Evolutionary conservation across 2,329 filamentous ascomycete genomes (phyloP).

Genomic region (Sarocladium kiliense): DNA sequence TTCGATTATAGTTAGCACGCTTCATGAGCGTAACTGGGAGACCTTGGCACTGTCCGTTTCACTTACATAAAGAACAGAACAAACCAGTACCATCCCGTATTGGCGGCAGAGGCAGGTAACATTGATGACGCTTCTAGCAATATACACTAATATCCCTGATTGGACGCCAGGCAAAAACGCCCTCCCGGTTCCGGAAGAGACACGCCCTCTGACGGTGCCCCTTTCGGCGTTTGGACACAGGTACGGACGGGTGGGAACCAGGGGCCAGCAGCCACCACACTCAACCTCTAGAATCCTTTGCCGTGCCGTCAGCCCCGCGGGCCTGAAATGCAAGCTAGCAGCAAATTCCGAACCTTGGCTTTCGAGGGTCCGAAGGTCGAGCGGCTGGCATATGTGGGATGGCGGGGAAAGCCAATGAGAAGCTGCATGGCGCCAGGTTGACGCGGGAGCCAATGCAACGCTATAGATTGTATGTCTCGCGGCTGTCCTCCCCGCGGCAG

Average conservation of each 20-base stretch:
- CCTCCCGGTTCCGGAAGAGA: not conserved
- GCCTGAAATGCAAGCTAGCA: not conserved
- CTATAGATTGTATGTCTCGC: not conserved
- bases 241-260: not conserved
- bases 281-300: not conserved
- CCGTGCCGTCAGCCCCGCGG: not conserved
- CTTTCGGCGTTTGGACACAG: not conserved
- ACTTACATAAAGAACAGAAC: not conserved
- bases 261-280: not conserved
- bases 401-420: conserved; percentile 1
- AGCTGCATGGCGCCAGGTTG: not conserved
- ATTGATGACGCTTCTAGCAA: not conserved
- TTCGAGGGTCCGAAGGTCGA: not conserved
- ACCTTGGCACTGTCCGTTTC: not conserved
- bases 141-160: not conserved
- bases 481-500: conserved; percentile 1
- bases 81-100: not conserved
- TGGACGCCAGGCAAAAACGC: not conserved
- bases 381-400: not conserved
- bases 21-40: not conserved
- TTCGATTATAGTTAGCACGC: not conserved
- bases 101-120: not conserved
- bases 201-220: not conserved
- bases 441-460: conserved; percentile 7
- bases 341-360: not conserved